These are phyloP conservation scores for Glebionis coronaria DNA, from an alignment of 129 eudicot genomes.

Conservation along the genomic window DNA sequence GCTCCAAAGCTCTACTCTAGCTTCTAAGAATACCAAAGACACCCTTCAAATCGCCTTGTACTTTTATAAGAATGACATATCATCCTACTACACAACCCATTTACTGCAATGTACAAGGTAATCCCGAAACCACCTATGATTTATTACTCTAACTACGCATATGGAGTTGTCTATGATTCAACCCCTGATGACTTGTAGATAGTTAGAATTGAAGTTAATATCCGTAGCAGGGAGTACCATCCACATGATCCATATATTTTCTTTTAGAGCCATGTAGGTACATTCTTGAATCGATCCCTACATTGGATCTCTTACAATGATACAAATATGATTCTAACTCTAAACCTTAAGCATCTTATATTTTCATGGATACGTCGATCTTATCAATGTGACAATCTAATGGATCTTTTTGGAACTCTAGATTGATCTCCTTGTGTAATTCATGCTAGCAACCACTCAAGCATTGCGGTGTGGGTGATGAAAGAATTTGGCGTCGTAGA, in stretches of 20 bases:
- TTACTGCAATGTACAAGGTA: background rate
- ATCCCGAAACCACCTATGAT: background rate
- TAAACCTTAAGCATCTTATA: background rate
- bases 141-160: background rate
- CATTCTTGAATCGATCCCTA: conserved; percentile 1
- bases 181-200: background rate
- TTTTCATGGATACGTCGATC: background rate
- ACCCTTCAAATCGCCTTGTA: too few species aligned
- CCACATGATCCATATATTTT: background rate
- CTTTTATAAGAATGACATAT: too few species aligned
- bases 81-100: background rate
- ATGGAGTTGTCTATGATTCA: background rate
- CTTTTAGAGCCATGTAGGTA: conserved; percentile 3
- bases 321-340: background rate
- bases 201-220: conserved; percentile 5
- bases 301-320: conserved; percentile 7
- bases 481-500: background rate
- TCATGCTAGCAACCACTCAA: background rate
- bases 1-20: too few species aligned
- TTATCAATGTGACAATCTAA: background rate
- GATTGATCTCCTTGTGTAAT: background rate
- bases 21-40: too few species aligned
- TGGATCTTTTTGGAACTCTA: conserved; percentile 1
- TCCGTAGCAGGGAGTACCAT: background rate
- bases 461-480: background rate